phyloP scores from a whole-genome alignment of 2,329 filamentous ascomycete species.

The Allantophomopsis lycopodina region DNA sequence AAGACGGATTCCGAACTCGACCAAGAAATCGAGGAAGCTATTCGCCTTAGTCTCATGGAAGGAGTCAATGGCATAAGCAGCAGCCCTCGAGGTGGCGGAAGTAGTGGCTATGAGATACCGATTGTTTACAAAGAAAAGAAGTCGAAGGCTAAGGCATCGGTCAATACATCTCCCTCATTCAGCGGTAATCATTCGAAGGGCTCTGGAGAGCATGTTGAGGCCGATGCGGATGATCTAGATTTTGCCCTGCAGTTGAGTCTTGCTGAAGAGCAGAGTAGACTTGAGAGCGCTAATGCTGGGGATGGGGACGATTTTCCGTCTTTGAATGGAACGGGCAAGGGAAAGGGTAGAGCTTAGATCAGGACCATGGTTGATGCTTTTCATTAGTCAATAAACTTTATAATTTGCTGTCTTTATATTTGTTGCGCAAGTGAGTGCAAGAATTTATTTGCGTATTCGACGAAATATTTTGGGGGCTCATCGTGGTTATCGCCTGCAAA shows the following conservation, averaged over 20 bases:
- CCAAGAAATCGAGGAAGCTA: slow-evolving; percentile 49
- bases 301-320: slow-evolving; percentile 25
- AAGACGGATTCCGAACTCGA: slow-evolving; percentile 32
- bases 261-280: slow-evolving; percentile 31
- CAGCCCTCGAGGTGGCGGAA: slow-evolving; percentile 29
- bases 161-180: slow-evolving; percentile 20
- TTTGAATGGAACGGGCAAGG: slow-evolving; percentile 26
- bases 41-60: slow-evolving; percentile 46
- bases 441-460: no score
- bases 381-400: no score
- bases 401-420: no score
- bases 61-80: slow-evolving; percentile 31
- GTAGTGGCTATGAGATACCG: slow-evolving; percentile 35
- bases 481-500: no score
- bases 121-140: slow-evolving; percentile 32
- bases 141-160: slow-evolving; percentile 24
- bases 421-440: no score
- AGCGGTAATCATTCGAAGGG: slow-evolving; percentile 12
- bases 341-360: slow-evolving; percentile 17
- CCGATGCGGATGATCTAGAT: slow-evolving; percentile 37
- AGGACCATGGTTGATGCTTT: no score
- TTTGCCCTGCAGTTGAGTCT: slow-evolving; percentile 46
- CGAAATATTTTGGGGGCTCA: no score
- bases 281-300: slow-evolving; percentile 6
- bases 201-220: slow-evolving; percentile 3